phyloP scores from a whole-genome alignment of 495 filamentous ascomycete species.

The Filosporella fistucella region DNA sequence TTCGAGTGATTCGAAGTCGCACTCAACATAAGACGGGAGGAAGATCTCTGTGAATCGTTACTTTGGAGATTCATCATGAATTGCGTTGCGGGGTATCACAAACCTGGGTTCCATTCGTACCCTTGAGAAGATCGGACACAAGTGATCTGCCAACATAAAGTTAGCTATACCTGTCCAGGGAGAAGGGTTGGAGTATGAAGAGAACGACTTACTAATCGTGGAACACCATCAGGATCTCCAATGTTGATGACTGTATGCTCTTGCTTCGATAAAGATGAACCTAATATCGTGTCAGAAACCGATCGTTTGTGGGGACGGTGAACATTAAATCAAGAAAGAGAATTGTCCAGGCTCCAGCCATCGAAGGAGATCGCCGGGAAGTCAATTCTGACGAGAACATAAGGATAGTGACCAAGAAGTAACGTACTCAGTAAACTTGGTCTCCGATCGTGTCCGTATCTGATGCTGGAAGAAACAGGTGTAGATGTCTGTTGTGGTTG shows the following conservation, averaged over 20 bases:
- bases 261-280: constrained; percentile 56
- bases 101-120: constrained; percentile 66
- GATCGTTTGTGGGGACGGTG: neutral
- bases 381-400: too few relatives aligned
- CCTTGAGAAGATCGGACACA: constrained; percentile 66
- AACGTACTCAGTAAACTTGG: constrained; percentile 50
- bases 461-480: constrained; percentile 21
- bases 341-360: neutral
- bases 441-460: constrained; percentile 42
- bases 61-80: neutral
- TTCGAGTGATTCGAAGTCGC: constrained; percentile 55
- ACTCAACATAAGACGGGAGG: constrained; percentile 51
- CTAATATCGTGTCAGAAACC: constrained; percentile 30
- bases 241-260: constrained; percentile 69
- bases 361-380: neutral
- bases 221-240: constrained; percentile 54
- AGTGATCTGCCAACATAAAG: constrained; percentile 47
- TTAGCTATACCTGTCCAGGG: constrained; percentile 13
- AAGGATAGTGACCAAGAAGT: too few relatives aligned
- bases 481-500: constrained; percentile 15
- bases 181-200: neutral
- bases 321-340: neutral
- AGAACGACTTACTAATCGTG: constrained; percentile 51
- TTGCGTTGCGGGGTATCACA: neutral
- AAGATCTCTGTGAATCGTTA: constrained; percentile 40